Evolutionary conservation across 768 basidiomycete genomes (phyloP).

Genomic region (Lactifluus rugatus): DNA sequence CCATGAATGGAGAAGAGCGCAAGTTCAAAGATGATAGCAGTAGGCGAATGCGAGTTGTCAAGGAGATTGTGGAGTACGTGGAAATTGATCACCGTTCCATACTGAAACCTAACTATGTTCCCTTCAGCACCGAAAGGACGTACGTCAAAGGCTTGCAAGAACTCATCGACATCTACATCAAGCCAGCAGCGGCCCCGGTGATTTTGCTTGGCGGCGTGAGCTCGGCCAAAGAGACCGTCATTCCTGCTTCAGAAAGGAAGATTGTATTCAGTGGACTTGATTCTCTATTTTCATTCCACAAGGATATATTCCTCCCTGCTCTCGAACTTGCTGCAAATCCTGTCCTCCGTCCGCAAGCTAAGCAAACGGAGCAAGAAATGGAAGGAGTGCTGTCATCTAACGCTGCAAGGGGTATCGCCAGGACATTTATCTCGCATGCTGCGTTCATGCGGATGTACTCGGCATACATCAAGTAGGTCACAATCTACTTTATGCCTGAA

Average conservation of each 20-base stretch:
- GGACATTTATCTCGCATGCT: slow-evolving; percentile 86
- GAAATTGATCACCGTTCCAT: slow-evolving; percentile 2
- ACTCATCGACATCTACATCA: slow-evolving; percentile 91
- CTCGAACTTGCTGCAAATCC: slow-evolving; percentile 70
- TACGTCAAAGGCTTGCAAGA: slow-evolving; percentile 93
- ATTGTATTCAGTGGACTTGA: slow-evolving; percentile 90
- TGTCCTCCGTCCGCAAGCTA: slow-evolving; percentile 42
- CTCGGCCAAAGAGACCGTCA: slow-evolving; percentile 70
- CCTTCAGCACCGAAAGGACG: slow-evolving; percentile 76
- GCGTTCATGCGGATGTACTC: slow-evolving; percentile 99
- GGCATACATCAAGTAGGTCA: slow-evolving; percentile 86
- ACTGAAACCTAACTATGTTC: slow-evolving; percentile 16
- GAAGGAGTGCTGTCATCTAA: slow-evolving; percentile 65
- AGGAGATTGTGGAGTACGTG: slow-evolving; percentile 85
- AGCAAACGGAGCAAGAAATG: slow-evolving; percentile 44
- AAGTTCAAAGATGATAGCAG: slow-evolving; percentile 88
- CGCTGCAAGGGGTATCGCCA: slow-evolving; percentile 74
- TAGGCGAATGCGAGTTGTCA: slow-evolving; percentile 74
- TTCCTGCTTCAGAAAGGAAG: slow-evolving; percentile 79
- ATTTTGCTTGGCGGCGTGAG: slow-evolving; percentile 62
- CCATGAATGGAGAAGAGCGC: slow-evolving; percentile 51
- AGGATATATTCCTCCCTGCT: slow-evolving; percentile 85
- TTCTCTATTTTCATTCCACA: slow-evolving; percentile 84
- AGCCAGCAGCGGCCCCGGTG: slow-evolving; percentile 63
- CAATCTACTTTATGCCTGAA: slow-evolving; percentile 5